Base-by-base conservation (phyloP, 768 basidiomycete genomes). In the Boletus fagicola region DNA sequence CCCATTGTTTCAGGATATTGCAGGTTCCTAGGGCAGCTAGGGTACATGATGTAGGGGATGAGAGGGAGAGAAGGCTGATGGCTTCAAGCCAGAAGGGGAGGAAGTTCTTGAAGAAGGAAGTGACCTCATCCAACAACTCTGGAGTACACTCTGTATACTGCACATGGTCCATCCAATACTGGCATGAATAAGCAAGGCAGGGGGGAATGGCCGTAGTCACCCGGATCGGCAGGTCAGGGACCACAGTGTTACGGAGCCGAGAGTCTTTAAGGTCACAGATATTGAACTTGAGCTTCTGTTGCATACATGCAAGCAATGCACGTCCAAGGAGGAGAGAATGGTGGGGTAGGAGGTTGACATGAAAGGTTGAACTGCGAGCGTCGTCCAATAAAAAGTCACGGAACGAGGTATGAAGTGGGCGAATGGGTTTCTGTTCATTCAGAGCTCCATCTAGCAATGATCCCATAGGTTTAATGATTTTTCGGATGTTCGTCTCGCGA, bases 51-150 rank as follows among this genome's bases (percentile, higher is more conserved):
- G 35, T n/a, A 46, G 61, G 51, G 22, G 58, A 40, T 24, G 12
- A 35, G 22, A 50, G 18, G 31, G 57, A 60, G 30, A 61, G 56
- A 12, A 68, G 58, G 22, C 67, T 61, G n/a, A 78, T 61, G 7
- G 68, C 71, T 49, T 78, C 78, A 11, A 78, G 52, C 77, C 77
- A 78, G 51, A 67, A 75, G 6, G 78, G 62, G 5, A 77, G 61
- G 15, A 61, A 60, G 1, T 53, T 31, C 42, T 67, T 48, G 24
- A 68, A 54, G 51, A 76, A 69, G 4, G 51, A 38, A 6, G 55
- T 61, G 11, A 69, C 28, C 3, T 63, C 50, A 6, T 53, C 54
- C 20, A 61, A 56, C 4, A 71, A 49, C 11, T 59, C 58, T 0
- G 53, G 26, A 26, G 63, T 64, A 45, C 57, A 62, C 13, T 54